Evolutionary conservation across 139 green algal species (phyloP).

Genomic region (Micractinium sp.): DNA sequence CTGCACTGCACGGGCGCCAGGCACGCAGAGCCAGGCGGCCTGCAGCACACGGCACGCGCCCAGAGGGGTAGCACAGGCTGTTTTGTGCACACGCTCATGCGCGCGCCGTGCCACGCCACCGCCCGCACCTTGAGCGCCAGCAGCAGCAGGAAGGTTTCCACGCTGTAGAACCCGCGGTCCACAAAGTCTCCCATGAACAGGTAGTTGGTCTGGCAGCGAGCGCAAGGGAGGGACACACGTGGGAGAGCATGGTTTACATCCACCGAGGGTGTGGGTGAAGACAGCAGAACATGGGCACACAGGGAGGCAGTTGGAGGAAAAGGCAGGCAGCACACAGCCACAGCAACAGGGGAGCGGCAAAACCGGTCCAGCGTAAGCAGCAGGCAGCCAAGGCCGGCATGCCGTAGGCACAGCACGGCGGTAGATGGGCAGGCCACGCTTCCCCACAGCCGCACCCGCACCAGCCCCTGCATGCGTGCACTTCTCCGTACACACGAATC

Average conservation of each 20-base stretch:
- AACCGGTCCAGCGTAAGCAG: neutral
- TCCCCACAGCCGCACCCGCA: too few species aligned
- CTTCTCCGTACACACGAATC: neutral
- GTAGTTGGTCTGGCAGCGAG: slow-evolving; percentile 99
- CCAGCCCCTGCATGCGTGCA: neutral
- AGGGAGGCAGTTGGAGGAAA: neutral
- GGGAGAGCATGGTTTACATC: too few species aligned
- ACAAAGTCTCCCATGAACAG: slow-evolving; percentile 99
- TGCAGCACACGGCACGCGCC: too few species aligned
- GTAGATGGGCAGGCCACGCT: neutral
- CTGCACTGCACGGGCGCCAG: too few species aligned
- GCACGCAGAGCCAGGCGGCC: too few species aligned
- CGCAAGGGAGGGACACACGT: neutral
- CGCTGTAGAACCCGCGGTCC: slow-evolving; percentile 97
- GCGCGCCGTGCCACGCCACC: neutral
- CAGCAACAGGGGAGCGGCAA: neutral
- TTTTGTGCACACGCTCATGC: too few species aligned
- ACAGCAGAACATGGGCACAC: too few species aligned
- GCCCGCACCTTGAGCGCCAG: slow-evolving; percentile 94
- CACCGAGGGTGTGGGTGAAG: too few species aligned
- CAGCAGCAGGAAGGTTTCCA: slow-evolving; percentile 98
- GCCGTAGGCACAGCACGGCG: neutral
- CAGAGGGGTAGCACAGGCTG: too few species aligned
- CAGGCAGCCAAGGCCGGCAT: neutral
- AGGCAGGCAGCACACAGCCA: neutral